phyloP scores from a whole-genome alignment of 805 yeast genomes.

The Sungouiozyma intestinalis region DNA sequence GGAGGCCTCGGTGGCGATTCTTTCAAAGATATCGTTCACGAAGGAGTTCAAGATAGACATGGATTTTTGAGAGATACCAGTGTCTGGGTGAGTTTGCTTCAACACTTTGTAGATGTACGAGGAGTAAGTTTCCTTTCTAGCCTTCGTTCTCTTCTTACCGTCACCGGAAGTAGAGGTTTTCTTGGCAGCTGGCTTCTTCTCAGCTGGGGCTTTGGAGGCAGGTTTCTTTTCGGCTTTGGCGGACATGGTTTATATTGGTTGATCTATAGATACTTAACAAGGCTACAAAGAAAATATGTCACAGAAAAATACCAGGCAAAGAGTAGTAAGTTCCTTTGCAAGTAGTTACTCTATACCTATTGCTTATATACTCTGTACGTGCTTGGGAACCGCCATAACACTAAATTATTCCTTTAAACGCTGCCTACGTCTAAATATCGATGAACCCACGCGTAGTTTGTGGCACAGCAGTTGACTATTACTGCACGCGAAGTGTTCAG shows the following conservation, averaged over 20 bases:
- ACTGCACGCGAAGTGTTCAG: not conserved
- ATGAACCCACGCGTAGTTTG: not conserved
- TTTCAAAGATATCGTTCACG: constrained; percentile 95
- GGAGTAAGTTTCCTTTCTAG: constrained; percentile 96
- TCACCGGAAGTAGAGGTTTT: constrained; percentile 75
- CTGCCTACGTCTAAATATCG: not conserved
- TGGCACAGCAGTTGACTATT: not conserved
- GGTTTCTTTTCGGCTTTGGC: constrained; percentile 53
- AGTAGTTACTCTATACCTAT: not conserved
- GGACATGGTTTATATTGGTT: constrained; percentile 38
- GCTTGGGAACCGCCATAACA: not conserved
- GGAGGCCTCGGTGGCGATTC: constrained; percentile 96
- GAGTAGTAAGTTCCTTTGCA: not conserved
- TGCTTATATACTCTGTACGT: not conserved
- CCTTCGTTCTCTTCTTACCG: constrained; percentile 86
- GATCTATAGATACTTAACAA: no score
- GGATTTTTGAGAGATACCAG: constrained; percentile 98
- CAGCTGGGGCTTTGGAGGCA: constrained; percentile 23
- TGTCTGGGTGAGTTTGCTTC: constrained; percentile 98
- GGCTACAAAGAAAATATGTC: not conserved
- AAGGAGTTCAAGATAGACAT: constrained; percentile 98
- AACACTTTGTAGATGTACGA: constrained; percentile 97
- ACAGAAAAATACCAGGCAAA: no score
- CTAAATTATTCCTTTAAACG: not conserved
- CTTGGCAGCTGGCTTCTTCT: constrained; percentile 61